These are phyloP conservation scores for Colletotrichum tropicicola DNA, from an alignment of 2,329 filamentous ascomycete genomes.

Conservation along the genomic window DNA sequence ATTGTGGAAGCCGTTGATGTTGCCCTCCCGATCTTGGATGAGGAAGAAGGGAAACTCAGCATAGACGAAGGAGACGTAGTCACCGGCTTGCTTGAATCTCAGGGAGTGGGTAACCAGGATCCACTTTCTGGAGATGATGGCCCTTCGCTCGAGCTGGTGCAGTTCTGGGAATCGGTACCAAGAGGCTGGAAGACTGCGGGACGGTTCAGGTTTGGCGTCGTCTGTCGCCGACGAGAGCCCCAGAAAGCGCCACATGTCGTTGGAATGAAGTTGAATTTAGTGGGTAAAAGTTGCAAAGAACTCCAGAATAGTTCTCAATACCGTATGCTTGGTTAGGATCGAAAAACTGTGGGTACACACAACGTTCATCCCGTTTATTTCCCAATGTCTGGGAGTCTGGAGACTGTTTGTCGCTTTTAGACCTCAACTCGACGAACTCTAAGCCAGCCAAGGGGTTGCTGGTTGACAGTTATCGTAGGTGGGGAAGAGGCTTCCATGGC, in stretches of 20 bases:
- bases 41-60: constrained; percentile 34
- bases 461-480: neutral
- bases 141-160: constrained; percentile 49
- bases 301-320: neutral
- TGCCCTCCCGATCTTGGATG: constrained; percentile 32
- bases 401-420: constrained; percentile 6
- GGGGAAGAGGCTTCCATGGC: neutral
- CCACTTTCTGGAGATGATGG: constrained; percentile 49
- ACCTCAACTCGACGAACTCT: neutral
- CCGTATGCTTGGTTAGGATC: neutral
- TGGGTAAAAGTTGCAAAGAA: neutral
- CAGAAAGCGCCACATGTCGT: constrained; percentile 23
- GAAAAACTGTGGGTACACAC: constrained; percentile 2
- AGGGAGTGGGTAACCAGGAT: constrained; percentile 36
- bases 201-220: constrained; percentile 15
- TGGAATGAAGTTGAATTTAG: neutral
- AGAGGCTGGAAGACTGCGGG: constrained; percentile 34
- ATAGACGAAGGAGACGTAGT: constrained; percentile 32
- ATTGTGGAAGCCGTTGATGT: constrained; percentile 34
- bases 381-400: neutral
- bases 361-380: constrained; percentile 3
- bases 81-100: constrained; percentile 31
- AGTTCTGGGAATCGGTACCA: constrained; percentile 41
- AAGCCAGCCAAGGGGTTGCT: neutral
- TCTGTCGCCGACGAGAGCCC: constrained; percentile 1